These are phyloP conservation scores for Kingdonia uniflora DNA, from an alignment of 164 flowering plant species.

Conservation along the genomic window DNA sequence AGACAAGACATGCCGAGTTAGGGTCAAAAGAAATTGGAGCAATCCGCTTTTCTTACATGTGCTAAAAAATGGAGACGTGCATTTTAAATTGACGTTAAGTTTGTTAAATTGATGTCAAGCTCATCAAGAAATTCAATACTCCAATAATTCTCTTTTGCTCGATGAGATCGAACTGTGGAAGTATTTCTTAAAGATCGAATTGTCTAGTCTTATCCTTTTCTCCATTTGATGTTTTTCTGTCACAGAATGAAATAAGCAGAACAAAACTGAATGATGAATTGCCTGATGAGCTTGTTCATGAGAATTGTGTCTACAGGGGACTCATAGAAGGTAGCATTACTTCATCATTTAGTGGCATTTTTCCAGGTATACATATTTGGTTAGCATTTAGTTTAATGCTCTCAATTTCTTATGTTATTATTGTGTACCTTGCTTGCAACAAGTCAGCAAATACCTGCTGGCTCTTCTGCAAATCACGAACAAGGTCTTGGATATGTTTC, in stretches of 20 bases:
- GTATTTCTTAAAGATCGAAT: too few species aligned
- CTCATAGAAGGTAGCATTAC: constrained; percentile 52
- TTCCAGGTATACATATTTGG: background rate
- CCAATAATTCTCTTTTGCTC: too few species aligned
- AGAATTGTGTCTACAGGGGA: constrained; percentile 92
- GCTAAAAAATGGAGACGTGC: too few species aligned
- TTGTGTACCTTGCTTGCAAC: constrained; percentile 15
- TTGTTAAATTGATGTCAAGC: too few species aligned
- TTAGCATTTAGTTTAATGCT: background rate
- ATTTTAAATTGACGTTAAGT: too few species aligned
- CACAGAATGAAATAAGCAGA: constrained; percentile 89
- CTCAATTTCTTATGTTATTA: background rate
- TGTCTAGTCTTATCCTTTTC: too few species aligned
- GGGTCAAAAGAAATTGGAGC: too few species aligned
- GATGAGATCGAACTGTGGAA: too few species aligned
- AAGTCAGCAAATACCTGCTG: constrained; percentile 21
- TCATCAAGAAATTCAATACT: too few species aligned
- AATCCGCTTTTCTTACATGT: too few species aligned
- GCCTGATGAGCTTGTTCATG: constrained; percentile 90
- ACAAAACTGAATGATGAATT: constrained; percentile 59
- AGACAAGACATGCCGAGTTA: too few species aligned
- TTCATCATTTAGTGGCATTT: constrained; percentile 24
- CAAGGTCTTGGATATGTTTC: constrained; percentile 29
- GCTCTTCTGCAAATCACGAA: constrained; percentile 17
- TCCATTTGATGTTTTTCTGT: background rate